These are phyloP conservation scores for Tulasnella sp. DNA, from an alignment of 768 basidiomycete genomes.

Conservation along the genomic window DNA sequence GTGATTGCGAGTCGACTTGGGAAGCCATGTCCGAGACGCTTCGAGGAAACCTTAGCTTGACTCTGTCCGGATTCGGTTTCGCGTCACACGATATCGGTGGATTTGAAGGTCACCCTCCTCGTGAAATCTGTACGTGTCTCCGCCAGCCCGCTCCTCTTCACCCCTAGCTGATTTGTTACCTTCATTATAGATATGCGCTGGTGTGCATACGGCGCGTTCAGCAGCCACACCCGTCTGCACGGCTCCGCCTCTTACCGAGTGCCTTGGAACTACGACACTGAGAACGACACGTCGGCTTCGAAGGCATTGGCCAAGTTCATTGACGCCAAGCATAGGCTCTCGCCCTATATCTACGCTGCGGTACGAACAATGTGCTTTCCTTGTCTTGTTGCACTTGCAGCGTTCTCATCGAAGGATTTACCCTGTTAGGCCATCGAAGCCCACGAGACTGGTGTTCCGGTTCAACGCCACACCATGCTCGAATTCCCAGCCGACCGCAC, in stretches of 20 bases:
- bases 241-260: constrained; percentile 68
- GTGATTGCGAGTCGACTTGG: constrained; percentile 68
- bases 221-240: constrained; percentile 48
- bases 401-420: not conserved
- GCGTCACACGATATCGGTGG: constrained; percentile 75
- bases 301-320: constrained; percentile 40
- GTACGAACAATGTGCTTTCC: too few relatives aligned
- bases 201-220: constrained; percentile 73
- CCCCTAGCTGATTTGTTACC: constrained; percentile 53
- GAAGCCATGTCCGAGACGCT: constrained; percentile 72
- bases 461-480: constrained; percentile 32
- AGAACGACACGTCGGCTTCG: constrained; percentile 29
- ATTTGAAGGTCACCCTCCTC: constrained; percentile 40
- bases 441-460: constrained; percentile 28
- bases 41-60: constrained; percentile 54
- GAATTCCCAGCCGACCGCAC: constrained; percentile 32
- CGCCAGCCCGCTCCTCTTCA: not conserved
- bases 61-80: constrained; percentile 61
- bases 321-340: constrained; percentile 57
- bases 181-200: constrained; percentile 66
- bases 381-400: not conserved
- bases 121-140: not conserved
- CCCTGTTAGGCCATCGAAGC: constrained; percentile 28
- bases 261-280: constrained; percentile 63
- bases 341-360: constrained; percentile 53